Conservation (phyloP, 306 rosid genomes). For the Begonia peltatifolia region DNA sequence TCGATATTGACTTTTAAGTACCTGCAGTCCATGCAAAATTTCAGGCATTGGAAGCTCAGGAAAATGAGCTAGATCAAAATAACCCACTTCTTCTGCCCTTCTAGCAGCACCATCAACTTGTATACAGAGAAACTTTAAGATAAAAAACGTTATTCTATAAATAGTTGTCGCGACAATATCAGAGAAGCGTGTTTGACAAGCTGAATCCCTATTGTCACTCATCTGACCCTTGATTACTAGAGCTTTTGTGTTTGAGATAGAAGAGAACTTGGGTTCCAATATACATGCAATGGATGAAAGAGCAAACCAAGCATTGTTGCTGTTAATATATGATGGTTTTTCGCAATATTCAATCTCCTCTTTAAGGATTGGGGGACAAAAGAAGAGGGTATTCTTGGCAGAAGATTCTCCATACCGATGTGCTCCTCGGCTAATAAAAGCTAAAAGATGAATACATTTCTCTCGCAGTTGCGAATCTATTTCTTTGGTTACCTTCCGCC, state of each 20-base stretch:
- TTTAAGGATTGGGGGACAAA: slow-evolving; percentile 62
- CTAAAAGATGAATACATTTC: slow-evolving; percentile 86
- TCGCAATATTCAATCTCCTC: slow-evolving; percentile 59
- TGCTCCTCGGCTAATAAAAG: slow-evolving; percentile 70
- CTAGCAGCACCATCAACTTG: slow-evolving; percentile 90
- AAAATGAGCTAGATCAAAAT: slow-evolving; percentile 85
- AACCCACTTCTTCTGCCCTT: slow-evolving; percentile 89
- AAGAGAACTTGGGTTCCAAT: slow-evolving; percentile 36
- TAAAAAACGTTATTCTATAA: slow-evolving; percentile 58
- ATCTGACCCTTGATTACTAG: slow-evolving; percentile 34
- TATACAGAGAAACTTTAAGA: slow-evolving; percentile 69
- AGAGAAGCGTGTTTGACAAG: slow-evolving; percentile 49
- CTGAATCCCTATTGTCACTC: slow-evolving; percentile 21
- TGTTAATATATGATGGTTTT: slow-evolving; percentile 53
- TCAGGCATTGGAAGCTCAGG: slow-evolving; percentile 97
- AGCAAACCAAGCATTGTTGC: slow-evolving; percentile 84
- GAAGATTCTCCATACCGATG: slow-evolving; percentile 51
- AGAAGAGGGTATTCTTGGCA: slow-evolving; percentile 34
- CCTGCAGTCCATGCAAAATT: slow-evolving; percentile 90
- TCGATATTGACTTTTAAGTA: slow-evolving; percentile 6
- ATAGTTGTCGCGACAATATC: slow-evolving; percentile 62
- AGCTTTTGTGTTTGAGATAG: slow-evolving; percentile 25
- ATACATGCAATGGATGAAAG: slow-evolving; percentile 57
- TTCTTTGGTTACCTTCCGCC: slow-evolving; percentile 65
- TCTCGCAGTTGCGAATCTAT: slow-evolving; percentile 66